Evolutionary conservation across 148 eudicot species (phyloP).

Genomic region (Talinum fruticosum): DNA sequence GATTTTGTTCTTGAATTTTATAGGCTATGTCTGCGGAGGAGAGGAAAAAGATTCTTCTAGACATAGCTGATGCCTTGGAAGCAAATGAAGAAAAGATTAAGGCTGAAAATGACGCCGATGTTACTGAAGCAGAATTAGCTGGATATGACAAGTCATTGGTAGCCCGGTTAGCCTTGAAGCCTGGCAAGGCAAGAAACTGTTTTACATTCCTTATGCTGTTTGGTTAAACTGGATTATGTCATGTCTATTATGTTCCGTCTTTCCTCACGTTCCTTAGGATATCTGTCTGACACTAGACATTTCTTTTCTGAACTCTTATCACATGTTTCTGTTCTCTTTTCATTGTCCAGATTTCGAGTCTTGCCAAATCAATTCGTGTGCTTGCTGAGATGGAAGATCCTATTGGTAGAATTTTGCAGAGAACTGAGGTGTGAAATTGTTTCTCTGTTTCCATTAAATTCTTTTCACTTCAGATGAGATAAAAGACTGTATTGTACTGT

Average conservation of each 20-base stretch:
- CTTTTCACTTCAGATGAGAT: neutral
- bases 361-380: constrained; percentile 82
- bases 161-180: constrained; percentile 71
- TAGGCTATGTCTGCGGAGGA: constrained; percentile 78
- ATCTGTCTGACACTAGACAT: neutral
- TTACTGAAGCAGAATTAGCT: constrained; percentile 64
- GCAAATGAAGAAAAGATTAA: constrained; percentile 55
- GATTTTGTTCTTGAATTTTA: neutral
- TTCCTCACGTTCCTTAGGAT: neutral
- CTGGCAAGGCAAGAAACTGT: constrained; percentile 68
- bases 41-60: constrained; percentile 63
- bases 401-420: constrained; percentile 69
- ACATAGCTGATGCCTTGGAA: constrained; percentile 84
- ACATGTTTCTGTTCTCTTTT: neutral
- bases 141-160: constrained; percentile 78
- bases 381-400: constrained; percentile 98
- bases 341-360: constrained; percentile 52
- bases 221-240: constrained; percentile 16
- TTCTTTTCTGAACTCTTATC: constrained; percentile 12
- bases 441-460: neutral
- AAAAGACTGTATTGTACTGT: neutral
- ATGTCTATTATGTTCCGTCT: neutral
- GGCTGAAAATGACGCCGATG: constrained; percentile 77
- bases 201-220: neutral
- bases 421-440: constrained; percentile 63